A percentile compares a stretch with the other conserved stretches of the same genome.
Conservation (phyloP, 2,329 filamentous ascomycete species). For the Parafenestella ontariensis region DNA sequence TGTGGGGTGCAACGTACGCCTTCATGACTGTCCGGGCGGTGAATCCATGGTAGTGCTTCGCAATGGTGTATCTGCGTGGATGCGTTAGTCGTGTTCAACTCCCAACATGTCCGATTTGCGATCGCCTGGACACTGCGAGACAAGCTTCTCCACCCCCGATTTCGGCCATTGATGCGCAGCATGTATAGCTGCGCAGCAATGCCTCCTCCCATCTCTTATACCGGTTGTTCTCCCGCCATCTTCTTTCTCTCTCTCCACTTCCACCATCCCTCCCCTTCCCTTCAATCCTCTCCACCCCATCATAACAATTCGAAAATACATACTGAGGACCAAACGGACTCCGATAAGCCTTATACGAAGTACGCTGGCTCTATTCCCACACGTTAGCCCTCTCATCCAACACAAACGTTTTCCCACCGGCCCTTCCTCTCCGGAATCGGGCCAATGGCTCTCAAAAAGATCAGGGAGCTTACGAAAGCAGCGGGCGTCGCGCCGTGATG, state of each 20-base stretch:
- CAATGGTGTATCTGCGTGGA: conserved; percentile 58
- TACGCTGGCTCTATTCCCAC: conserved; percentile 37
- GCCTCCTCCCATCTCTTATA: neutral
- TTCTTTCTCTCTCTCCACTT: neutral
- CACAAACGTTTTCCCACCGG: neutral
- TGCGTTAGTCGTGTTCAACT: conserved; percentile 21
- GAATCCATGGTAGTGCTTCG: conserved; percentile 59
- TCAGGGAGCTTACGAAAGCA: conserved; percentile 32
- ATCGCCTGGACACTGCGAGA: neutral
- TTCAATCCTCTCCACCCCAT: neutral
- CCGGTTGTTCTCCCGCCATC: too few relatives aligned
- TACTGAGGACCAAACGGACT: conserved; percentile 67
- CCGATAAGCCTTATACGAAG: conserved; percentile 58
- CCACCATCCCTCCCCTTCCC: neutral
- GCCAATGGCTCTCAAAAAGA: conserved; percentile 24
- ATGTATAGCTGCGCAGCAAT: neutral
- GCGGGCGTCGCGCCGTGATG: conserved; percentile 38
- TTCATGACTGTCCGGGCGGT: conserved; percentile 50
- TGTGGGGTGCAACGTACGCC: conserved; percentile 51
- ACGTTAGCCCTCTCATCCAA: conserved; percentile 21
- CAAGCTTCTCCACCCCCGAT: neutral
- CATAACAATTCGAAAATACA: conserved; percentile 31
- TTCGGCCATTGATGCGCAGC: neutral
- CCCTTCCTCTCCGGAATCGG: neutral
- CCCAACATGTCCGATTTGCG: neutral